phyloP scores from a whole-genome alignment of 352 stramenopile species.

The Phytophthora brassicae region DNA sequence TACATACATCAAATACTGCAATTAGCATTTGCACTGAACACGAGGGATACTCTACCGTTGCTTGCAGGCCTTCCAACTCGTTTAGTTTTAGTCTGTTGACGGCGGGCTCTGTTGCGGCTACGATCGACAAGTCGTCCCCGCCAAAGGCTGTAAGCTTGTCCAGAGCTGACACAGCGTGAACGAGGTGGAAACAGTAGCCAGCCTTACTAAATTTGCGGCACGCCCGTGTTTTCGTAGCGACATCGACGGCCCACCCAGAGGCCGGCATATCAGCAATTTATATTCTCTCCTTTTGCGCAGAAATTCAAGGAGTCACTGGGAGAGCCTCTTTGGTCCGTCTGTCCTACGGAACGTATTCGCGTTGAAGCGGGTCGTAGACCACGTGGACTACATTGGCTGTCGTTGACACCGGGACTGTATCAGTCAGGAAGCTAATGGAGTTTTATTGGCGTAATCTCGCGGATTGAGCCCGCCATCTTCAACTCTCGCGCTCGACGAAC shows the following conservation, averaged over 20 bases:
- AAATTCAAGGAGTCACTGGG: neutral
- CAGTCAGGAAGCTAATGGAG: slow-evolving; percentile 5
- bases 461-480: neutral
- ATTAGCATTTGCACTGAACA: neutral
- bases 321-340: neutral
- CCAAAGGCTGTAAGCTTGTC: neutral
- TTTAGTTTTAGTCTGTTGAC: neutral
- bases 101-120: neutral
- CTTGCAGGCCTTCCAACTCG: neutral
- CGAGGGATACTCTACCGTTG: slow-evolving; percentile 1
- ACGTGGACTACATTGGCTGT: neutral
- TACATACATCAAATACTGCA: too few relatives aligned
- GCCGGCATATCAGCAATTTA: neutral
- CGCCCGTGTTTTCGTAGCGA: neutral
- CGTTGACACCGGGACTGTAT: too few relatives aligned
- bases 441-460: neutral
- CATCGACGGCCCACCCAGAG: neutral
- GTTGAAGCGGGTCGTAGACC: neutral
- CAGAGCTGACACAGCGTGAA: neutral
- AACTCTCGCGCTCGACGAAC: slow-evolving; percentile 4
- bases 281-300: slow-evolving; percentile 1
- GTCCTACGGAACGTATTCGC: neutral
- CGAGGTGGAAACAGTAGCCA: slow-evolving; percentile 2
- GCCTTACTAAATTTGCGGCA: neutral
- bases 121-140: neutral